These are phyloP conservation scores for Salvia hispanica DNA, from an alignment of 257 asterid genomes.

Conservation along the genomic window DNA sequence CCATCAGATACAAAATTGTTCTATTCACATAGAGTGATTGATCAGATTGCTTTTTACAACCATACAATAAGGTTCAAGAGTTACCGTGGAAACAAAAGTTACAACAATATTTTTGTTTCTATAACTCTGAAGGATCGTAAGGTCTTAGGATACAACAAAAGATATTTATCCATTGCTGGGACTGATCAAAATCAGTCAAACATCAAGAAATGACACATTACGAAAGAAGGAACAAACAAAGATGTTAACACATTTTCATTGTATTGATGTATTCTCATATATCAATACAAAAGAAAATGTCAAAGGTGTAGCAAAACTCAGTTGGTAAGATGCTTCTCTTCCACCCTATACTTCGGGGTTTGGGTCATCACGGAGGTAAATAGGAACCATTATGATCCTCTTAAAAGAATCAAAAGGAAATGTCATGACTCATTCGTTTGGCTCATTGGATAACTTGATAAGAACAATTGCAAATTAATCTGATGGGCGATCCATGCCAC, in stretches of 20 bases:
- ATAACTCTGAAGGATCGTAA: not conserved
- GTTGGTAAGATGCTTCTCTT: too few relatives aligned
- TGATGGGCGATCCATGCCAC: not conserved
- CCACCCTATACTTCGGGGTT: too few relatives aligned
- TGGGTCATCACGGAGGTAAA: too few relatives aligned
- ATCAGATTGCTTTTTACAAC: not conserved
- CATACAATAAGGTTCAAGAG: not conserved
- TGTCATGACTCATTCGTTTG: not conserved
- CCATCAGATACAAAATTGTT: not conserved
- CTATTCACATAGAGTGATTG: not conserved
- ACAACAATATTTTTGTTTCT: not conserved
- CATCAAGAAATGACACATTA: constrained; percentile 5
- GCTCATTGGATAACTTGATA: not conserved
- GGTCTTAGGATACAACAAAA: not conserved
- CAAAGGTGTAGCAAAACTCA: too few relatives aligned
- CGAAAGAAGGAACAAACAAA: not conserved
- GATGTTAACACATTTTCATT: not conserved
- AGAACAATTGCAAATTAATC: not conserved
- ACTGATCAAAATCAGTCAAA: not conserved
- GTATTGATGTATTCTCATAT: not conserved
- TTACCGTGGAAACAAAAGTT: not conserved
- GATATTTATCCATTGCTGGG: not conserved
- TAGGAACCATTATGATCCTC: too few relatives aligned
- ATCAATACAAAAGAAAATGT: not conserved
- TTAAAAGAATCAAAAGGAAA: not conserved